phyloP scores from a whole-genome alignment of 1,284 basidiomycete genomes.

The Farysia itapuensis region DNA sequence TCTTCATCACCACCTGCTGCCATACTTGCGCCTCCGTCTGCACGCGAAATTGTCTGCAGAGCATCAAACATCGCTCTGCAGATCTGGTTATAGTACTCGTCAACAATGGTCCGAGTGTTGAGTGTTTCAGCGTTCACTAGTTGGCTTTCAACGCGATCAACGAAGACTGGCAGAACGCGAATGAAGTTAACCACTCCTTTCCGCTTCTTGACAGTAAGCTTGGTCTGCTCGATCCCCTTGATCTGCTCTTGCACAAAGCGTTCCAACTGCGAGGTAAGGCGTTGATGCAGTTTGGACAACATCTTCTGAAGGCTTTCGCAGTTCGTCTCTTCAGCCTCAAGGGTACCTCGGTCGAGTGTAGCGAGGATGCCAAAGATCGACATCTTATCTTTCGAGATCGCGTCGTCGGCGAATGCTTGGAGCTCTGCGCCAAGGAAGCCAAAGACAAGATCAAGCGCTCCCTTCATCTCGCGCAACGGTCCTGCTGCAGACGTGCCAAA shows the following conservation, averaged over 20 bases:
- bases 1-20: conserved; percentile 63
- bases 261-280: conserved; percentile 30
- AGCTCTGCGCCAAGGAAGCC: conserved; percentile 83
- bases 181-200: conserved; percentile 91
- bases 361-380: conserved; percentile 80
- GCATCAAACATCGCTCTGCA: conserved; percentile 86
- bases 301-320: conserved; percentile 74
- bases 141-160: conserved; percentile 80
- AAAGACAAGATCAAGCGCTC: conserved; percentile 89
- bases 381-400: conserved; percentile 76
- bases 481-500: conserved; percentile 23
- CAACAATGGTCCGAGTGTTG: conserved; percentile 76
- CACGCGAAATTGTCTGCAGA: conserved; percentile 87
- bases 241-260: conserved; percentile 70
- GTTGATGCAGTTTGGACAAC: conserved; percentile 76
- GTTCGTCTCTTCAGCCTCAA: conserved; percentile 75
- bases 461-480: conserved; percentile 49
- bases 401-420: conserved; percentile 79
- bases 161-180: conserved; percentile 85
- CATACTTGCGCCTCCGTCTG: conserved; percentile 67
- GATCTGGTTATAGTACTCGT: conserved; percentile 82
- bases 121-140: conserved; percentile 70
- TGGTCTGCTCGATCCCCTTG: conserved; percentile 75
- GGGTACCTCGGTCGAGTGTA: conserved; percentile 75
- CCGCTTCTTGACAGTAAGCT: conserved; percentile 85